Base-by-base conservation (phyloP, 768 basidiomycete species). In the Mrakia frigida region DNA sequence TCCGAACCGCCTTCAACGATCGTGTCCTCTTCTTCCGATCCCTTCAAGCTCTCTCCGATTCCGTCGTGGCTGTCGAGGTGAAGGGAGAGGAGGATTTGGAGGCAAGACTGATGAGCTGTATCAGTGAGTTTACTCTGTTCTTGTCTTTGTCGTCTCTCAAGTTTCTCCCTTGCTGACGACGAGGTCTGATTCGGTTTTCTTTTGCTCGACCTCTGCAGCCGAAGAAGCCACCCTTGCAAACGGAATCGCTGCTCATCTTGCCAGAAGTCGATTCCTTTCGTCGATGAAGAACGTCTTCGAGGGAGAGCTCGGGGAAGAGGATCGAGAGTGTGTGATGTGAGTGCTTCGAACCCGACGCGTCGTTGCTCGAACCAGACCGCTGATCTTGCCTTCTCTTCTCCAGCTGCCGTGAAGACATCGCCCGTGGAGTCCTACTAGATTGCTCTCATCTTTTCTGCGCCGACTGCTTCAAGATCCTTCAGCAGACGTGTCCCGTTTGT, bases 401-500 rank as follows among this genome's bases (percentile, higher is more conserved):
- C 53, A 72, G 71, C 28, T 68, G 65, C 65, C 39, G 65, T 18
- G 65, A 68, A 16, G 65, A 68, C 39, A 68, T 68, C 65, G 37
- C 43, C 23, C 21, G 13, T 25, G 65, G 65, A 25, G 65, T 52
- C 33, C n/a, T 60, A 6, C 59, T 60, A 18, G 71, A 72, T 3
- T 75, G 74, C 59, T 75, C 74, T 6, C 74, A 75, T 53, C 68
- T 75, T 46, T 65, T 69, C 41, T 75, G 74, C n/a, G 5, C 72
- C 25, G 39, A 61, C n/a, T 73, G 72, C 59, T 73, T 41, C 72
- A 28, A n/a, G 25, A 31, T 25, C 39, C 16, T 73, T 25, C 13
- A 11, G 0, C 35, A 10, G 9, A 46, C 25, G 2, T 74, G 73
- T 33, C 61, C 73, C 4, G 63, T 63, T 28, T 74, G 73, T 46